phyloP scores from a whole-genome alignment of 768 basidiomycete genomes.

The Mycena rebaudengoi region DNA sequence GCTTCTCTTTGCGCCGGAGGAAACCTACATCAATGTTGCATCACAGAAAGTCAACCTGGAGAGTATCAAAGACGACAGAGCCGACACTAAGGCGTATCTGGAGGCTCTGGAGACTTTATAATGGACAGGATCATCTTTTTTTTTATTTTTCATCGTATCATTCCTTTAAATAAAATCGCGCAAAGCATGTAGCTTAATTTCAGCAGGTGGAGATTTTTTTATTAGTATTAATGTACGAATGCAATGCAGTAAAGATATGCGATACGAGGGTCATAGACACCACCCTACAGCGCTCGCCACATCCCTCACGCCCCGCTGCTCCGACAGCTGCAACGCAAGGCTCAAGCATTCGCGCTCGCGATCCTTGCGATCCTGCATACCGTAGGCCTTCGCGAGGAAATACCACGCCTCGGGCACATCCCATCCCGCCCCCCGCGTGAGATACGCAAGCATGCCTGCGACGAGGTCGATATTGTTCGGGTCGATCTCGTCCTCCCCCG shows the following conservation, averaged over 20 bases:
- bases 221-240: conserved; percentile 15
- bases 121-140: too few relatives aligned
- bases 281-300: conserved; percentile 70
- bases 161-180: too few relatives aligned
- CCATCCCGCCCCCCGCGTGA: conserved; percentile 87
- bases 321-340: conserved; percentile 71
- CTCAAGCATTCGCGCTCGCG: conserved; percentile 79
- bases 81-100: too few relatives aligned
- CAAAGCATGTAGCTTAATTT: too few relatives aligned
- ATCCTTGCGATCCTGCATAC: conserved; percentile 74
- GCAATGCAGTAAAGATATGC: background rate
- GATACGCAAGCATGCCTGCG: conserved; percentile 77
- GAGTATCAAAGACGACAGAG: too few relatives aligned
- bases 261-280: conserved; percentile 56
- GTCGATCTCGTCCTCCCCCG: conserved; percentile 25
- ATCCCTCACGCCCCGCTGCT: conserved; percentile 71
- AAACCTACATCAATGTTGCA: too few relatives aligned
- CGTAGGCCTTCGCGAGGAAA: conserved; percentile 84
- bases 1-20: too few relatives aligned
- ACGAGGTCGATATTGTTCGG: conserved; percentile 77
- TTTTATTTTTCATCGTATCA: too few relatives aligned
- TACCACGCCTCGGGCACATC: conserved; percentile 96
- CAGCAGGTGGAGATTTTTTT: too few relatives aligned
- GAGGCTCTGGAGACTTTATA: too few relatives aligned
- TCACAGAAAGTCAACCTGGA: too few relatives aligned